A percentile compares a stretch with the other conserved stretches of the same genome.
Conservation (phyloP, 139 green algal species). For the Haematococcus lacustris region DNA sequence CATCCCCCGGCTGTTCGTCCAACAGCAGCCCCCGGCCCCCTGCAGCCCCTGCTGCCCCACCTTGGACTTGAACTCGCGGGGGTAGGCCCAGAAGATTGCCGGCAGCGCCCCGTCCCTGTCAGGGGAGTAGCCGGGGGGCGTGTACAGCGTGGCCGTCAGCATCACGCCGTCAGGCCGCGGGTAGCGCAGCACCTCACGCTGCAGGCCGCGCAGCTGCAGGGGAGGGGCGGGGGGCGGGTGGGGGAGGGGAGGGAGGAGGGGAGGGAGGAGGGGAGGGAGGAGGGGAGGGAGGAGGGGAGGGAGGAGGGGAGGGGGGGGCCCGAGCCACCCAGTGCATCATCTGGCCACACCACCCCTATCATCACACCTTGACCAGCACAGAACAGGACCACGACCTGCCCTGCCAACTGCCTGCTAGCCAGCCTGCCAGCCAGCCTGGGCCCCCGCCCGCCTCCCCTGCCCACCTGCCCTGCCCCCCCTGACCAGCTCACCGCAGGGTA, state of each 20-base stretch:
- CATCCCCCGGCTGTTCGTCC: not conserved
- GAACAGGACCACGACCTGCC: not conserved
- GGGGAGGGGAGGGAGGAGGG: not conserved
- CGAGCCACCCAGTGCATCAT: too few species aligned
- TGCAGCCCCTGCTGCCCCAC: constrained; percentile 12
- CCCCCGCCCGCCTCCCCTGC: too few species aligned
- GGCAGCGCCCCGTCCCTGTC: constrained; percentile 76
- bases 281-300: too few species aligned
- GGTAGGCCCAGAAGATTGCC: constrained; percentile 93
- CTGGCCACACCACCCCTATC: not conserved
- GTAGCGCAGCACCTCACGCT: constrained; percentile 82
- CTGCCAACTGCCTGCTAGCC: not conserved
- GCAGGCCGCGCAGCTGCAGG: constrained; percentile 68
- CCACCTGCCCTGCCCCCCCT: not conserved
- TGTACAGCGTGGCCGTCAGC: constrained; percentile 90
- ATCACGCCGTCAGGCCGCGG: constrained; percentile 83
- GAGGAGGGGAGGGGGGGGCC: too few species aligned
- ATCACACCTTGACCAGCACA: not conserved
- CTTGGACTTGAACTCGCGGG: constrained; percentile 83
- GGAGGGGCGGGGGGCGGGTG: not conserved
- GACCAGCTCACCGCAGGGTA: constrained; percentile 59
- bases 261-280: too few species aligned
- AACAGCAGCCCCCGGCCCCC: not conserved
- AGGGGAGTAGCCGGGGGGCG: constrained; percentile 77
- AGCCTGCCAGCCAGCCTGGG: too few species aligned